Base-by-base conservation (phyloP, 306 rosid species). In the Vigna nakashimae region DNA sequence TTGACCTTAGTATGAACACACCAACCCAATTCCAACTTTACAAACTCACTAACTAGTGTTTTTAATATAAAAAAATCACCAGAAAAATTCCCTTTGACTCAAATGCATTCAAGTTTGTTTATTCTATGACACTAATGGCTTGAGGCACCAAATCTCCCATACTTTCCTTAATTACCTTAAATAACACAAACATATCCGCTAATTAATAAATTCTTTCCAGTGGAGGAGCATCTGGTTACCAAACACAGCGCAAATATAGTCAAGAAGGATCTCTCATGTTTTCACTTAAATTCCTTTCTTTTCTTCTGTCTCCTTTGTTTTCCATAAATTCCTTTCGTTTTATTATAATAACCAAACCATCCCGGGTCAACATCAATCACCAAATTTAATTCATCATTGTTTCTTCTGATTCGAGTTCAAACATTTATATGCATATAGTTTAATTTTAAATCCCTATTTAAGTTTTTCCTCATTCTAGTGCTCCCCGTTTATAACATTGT, bases 1-100 rank as follows among this genome's bases (percentile, higher is more conserved):
- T 53, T 71, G 76, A 53, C 56, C 40, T 9, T 69, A n/a, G 10
- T 49, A 22, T 7, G 11, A 40, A 14, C 0, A 34, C 36, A 67
- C 18, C 22, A 13, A 67, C 30, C 52, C n/a, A 4, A 53, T 56
- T 20, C 49, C 53, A 73, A 48, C 66, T 72, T 52, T 65, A 62
- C 66, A 36, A 2, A 72, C 75, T 48, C 50, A 65, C 16, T 24
- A 70, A 65, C 16, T 24, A 70, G 14, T 9, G 22, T 14, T 40
- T 66, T 32, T 8, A 7, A 51, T 51, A 14, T 6, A 32, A 52
- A 22, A 9, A 42, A 42, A 9, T 38, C n/a, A 28, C 70, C 57
- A 62, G 16, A 64, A 64, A 52, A 77, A 71, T 82, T 73, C 77
- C 46, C 5, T 56, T 72, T 65, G 82, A 77, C 86, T 63, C 55